Base-by-base conservation (phyloP, 805 yeast genomes). In the Wickerhamiella vanderwaltii region DNA sequence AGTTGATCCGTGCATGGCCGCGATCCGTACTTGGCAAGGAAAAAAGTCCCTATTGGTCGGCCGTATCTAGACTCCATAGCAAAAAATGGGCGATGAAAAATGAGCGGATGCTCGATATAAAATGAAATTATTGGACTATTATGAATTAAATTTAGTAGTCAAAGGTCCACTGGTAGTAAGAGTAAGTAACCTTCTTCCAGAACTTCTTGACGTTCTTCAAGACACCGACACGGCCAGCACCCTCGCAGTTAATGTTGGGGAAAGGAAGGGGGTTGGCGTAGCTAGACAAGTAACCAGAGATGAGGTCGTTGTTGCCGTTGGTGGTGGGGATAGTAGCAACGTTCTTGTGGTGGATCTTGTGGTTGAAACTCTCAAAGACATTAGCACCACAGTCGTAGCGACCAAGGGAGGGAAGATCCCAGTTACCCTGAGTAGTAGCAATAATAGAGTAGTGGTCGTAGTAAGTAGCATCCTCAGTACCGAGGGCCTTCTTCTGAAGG, bases 391-490 rank as follows among this genome's bases (percentile, higher is more conserved):
- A 65, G 55, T 71, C 75, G 51, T 63, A 59, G 52, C 75, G 67
- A 39, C 76, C 76, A 46, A 71, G 63, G 45, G 65, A 57, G 29
- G 67, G 64, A 43, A 71, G 64, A 45, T 61, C 66, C 71, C 67
- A 71, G 66, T 71, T 71, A 43, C 67, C 71, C 58, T 67, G 64
- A 36, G 67, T 63, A 28, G 74, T 52, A n/a, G 75, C 60, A 38
- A 70, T 47, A 52, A 66, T 65, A 26, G 74, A 65, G 63, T 69
- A 71, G 55, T 71, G 75, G 56, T 68, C 65, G 59, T 71, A 71
- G 63, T 60, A 70, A 32, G 70, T 70, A 46, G 50, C 48, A 51
- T 71, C 76, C 9, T 57, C 51, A 39, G 71, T 67, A 48, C 72
- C 72, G 48, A 59, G 55, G 46, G 58, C 51, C 4, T 52, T 48